Evolutionary conservation across 1,139 yeast genomes (phyloP).

Genomic region (Scheffersomyces segobiensis): DNA sequence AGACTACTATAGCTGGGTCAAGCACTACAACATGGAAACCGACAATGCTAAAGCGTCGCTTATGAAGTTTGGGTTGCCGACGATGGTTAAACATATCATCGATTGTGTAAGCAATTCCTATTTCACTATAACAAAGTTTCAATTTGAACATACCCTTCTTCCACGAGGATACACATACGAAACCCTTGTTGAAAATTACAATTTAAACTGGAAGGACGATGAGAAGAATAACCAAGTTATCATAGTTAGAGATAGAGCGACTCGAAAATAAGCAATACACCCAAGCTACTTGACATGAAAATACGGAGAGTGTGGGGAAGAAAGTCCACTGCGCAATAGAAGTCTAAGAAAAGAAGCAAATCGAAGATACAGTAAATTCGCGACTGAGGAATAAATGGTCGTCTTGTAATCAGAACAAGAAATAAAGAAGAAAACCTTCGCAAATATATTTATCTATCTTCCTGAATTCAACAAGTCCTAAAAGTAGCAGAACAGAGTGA

Average conservation of each 20-base stretch:
- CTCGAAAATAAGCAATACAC: not conserved
- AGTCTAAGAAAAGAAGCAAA: not conserved
- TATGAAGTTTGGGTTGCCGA: constrained; percentile 43
- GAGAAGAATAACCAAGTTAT: constrained; percentile 15
- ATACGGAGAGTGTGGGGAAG: not conserved
- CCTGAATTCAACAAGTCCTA: not conserved
- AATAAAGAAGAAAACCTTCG: not conserved
- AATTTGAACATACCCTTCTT: constrained; percentile 21
- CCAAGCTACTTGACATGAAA: not conserved
- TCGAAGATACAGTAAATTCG: not conserved
- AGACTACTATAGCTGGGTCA: constrained; percentile 47
- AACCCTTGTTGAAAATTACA: constrained; percentile 18
- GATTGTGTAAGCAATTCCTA: constrained; percentile 35
- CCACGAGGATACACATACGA: constrained; percentile 29
- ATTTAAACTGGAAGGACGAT: constrained; percentile 29
- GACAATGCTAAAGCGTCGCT: constrained; percentile 30
- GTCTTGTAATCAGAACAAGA: not conserved
- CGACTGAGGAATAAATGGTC: not conserved
- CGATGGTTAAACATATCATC: constrained; percentile 31
- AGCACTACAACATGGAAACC: constrained; percentile 29
- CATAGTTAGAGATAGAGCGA: constrained; percentile 21
- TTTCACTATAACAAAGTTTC: constrained; percentile 26
- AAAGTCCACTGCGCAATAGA: not conserved
- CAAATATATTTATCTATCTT: not conserved
- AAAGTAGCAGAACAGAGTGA: not conserved